Percentiles rank a stretch among this genome's conserved stretches.
Evolutionary conservation across 2,329 filamentous ascomycete genomes (phyloP).

Genomic region (Emericellopsis atlantica): DNA sequence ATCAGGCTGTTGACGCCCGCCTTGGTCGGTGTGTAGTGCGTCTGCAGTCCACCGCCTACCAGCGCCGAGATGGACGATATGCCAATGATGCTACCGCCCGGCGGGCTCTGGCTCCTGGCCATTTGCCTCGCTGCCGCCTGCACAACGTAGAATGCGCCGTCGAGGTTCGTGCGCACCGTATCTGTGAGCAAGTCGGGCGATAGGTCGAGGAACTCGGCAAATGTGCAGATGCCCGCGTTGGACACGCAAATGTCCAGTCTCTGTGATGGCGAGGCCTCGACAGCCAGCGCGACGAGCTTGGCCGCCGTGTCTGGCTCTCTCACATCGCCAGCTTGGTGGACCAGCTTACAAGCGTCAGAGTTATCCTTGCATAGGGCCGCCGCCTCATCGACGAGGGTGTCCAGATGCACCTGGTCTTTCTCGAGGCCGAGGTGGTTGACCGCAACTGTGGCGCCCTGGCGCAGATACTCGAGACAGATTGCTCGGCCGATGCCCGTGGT

Average conservation of each 20-base stretch:
- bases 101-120: slow-evolving; percentile 45
- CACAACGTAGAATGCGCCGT: slow-evolving; percentile 77
- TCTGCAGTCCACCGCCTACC: slow-evolving; percentile 66
- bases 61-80: slow-evolving; percentile 63
- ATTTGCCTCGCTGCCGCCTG: slow-evolving; percentile 81
- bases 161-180: slow-evolving; percentile 71
- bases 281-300: slow-evolving; percentile 52
- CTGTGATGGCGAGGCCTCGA: slow-evolving; percentile 31
- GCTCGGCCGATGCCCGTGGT: slow-evolving; percentile 79
- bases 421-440: slow-evolving; percentile 64
- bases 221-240: slow-evolving; percentile 82
- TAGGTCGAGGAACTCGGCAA: slow-evolving; percentile 73
- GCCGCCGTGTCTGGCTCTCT: slow-evolving; percentile 59
- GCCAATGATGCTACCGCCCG: slow-evolving; percentile 70
- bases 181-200: slow-evolving; percentile 55
- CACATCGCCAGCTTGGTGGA: slow-evolving; percentile 66
- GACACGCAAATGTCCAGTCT: slow-evolving; percentile 69
- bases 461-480: slow-evolving; percentile 67
- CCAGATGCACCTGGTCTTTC: slow-evolving; percentile 36
- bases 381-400: slow-evolving; percentile 39
- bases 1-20: slow-evolving; percentile 70
- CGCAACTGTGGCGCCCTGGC: slow-evolving; percentile 61
- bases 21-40: slow-evolving; percentile 83
- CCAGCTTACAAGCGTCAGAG: slow-evolving; percentile 38
- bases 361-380: slow-evolving; percentile 23